Base-by-base conservation (phyloP, 345 rosid genomes). In the Salix koriyanagi region DNA sequence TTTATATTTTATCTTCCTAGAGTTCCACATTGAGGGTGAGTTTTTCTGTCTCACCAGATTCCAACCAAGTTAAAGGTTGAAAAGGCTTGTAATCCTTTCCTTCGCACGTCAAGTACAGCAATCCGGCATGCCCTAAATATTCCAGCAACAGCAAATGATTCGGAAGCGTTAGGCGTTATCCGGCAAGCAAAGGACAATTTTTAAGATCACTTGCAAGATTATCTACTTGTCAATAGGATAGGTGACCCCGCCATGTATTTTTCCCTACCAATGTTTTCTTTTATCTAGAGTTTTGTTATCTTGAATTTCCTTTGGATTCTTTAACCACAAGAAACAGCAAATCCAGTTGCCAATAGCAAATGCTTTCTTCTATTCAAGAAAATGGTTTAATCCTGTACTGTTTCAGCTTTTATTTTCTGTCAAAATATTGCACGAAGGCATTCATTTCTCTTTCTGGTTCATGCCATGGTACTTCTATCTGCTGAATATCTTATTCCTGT, bases 1-100 rank as follows among this genome's bases (percentile, higher is more conserved):
- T 37, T 71, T 18, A 5, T 3, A 8, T 54, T 34, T 32, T n/a
- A 2, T 70, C 23, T 21, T 8, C 68, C 32, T 19, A 39, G 42
- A 39, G 7, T 42, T 69, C 6, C 4, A 10, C 26, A 37, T 13
- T 21, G 42, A 72, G 25, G 11, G 23, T 60, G 37, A 23, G 36
- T 75, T 61, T 54, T 34, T 48, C 16, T n/a, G 13, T 42, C 41
- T 68, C 42, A 37, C 30, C 84, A 96, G 99, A 86, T 93, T 76
- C 99, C 99, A 44, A 92, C 94, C 1, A 86, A 85, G 30, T 73
- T 96, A 4, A 96, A 90, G 88, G 72, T 85, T 68, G 99, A 96
- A 87, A 93, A 93, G 82, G 89, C 85, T 15, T 93, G 98, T 70
- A 96, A 96, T 77, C 97, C 99, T 14, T 96, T 96, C 88, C 94